A percentile compares a stretch with the other conserved stretches of the same genome.
Evolutionary conservation across 2,329 filamentous ascomycete genomes (phyloP).

Genomic region (Trichoderma atrobrunneum): DNA sequence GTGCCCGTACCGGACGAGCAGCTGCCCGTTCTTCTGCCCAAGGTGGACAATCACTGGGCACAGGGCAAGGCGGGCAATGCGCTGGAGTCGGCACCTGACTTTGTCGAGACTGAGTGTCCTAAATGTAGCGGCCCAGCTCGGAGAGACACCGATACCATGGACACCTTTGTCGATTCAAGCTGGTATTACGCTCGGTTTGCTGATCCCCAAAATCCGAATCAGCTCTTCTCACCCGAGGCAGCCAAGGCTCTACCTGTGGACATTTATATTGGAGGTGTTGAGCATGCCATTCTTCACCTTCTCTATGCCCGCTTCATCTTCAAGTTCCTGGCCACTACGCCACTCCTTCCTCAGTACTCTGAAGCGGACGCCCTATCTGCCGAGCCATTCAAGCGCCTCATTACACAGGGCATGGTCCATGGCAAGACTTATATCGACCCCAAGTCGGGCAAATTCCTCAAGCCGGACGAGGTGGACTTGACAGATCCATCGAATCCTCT

Average conservation of each 20-base stretch:
- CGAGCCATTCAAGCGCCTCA: constrained; percentile 79
- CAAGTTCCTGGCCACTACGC: constrained; percentile 69
- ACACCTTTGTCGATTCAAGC: constrained; percentile 92
- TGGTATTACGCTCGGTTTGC: constrained; percentile 88
- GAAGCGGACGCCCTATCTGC: constrained; percentile 38
- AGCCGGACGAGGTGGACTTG: constrained; percentile 70
- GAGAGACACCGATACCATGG: constrained; percentile 91
- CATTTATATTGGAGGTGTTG: constrained; percentile 84
- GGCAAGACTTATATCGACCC: constrained; percentile 80
- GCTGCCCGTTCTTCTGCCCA: constrained; percentile 72
- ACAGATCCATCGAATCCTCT: constrained; percentile 53
- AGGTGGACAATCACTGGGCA: constrained; percentile 65
- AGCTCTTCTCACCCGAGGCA: constrained; percentile 60
- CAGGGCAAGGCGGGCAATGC: constrained; percentile 72
- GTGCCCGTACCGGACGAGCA: constrained; percentile 75
- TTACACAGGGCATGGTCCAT: constrained; percentile 92
- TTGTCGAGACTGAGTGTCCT: constrained; percentile 74
- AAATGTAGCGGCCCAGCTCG: constrained; percentile 67
- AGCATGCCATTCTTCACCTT: constrained; percentile 87
- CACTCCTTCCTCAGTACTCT: constrained; percentile 43
- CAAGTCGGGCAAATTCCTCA: constrained; percentile 70
- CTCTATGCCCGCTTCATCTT: constrained; percentile 88
- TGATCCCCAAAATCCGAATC: constrained; percentile 62
- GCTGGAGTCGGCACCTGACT: constrained; percentile 67
- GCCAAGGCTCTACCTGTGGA: constrained; percentile 71